Base-by-base conservation (phyloP, 169 alveolate genomes). In the Theileria parva region DNA sequence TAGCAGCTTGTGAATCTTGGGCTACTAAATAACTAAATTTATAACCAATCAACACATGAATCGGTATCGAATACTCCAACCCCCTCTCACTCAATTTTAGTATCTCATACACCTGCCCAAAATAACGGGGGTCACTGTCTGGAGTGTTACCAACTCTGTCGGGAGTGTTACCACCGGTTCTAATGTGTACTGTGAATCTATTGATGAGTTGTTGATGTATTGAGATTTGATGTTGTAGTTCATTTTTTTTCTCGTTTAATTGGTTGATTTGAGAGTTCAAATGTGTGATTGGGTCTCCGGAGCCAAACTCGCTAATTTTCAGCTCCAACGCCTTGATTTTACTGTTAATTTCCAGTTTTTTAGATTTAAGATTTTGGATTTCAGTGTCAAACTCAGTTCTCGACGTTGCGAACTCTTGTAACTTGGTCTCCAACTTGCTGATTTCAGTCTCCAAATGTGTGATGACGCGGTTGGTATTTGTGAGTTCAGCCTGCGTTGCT, bases 91-190 rank as follows among this genome's bases (percentile, higher is more conserved):
- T 89, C 51, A 89, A 81, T 27, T 77, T 72, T 57, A 89, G 30
- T 12, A 90, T 67, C 50, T 90, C 88, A 60, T 84, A 87, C 25
- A 87, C 89, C 48, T 90, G 94, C 13, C 94, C 94, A 23, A 71
- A 85, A 70, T 50, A 77, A 2, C 70, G 69, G 0, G 65, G 76
- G 23, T 48, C 66, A 0, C 55, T 55, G 21, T 79, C 87, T 13
- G 51, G 17, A 23, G 74, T 13, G 12, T n/a, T 69, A 50, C 77
- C 60, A 55, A 5, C 53, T 76, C 86, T 32, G 51, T 53, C 48
- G 39, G 57, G 3, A 61, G 39, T 76, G 21, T 30, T 79, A 11
- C 74, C 39, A 12, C 60, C 68, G 1, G 74, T n/a, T 44, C 60
- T 63, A 12, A 80, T 28, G 51, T 80, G 75, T 23, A 78, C 81